Evolutionary conservation across 1,284 basidiomycete species (phyloP).

Genomic region (Schizopora paradoxa): DNA sequence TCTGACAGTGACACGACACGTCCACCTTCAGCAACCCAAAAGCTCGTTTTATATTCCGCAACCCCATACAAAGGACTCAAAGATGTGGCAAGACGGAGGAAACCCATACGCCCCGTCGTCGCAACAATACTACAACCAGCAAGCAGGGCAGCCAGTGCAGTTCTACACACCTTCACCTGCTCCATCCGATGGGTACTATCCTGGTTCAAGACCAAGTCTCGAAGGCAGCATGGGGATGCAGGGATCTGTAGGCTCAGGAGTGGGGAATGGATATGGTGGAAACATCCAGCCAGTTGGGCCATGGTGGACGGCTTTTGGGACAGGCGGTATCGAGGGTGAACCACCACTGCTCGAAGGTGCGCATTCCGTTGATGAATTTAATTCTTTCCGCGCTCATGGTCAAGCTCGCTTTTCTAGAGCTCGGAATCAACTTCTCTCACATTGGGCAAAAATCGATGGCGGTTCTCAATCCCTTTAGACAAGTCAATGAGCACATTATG

Average conservation of each 20-base stretch:
- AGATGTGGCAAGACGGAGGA: slow-evolving; percentile 68
- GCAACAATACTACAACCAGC: slow-evolving; percentile 52
- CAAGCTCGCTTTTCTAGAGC: slow-evolving; percentile 50
- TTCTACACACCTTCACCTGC: slow-evolving; percentile 60
- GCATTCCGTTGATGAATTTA: slow-evolving; percentile 18
- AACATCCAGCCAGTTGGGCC: slow-evolving; percentile 66
- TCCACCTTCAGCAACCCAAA: not conserved
- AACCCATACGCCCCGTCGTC: slow-evolving; percentile 52
- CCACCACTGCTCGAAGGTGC: slow-evolving; percentile 88
- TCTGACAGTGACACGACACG: slow-evolving; percentile 2
- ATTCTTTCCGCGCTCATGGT: slow-evolving; percentile 11
- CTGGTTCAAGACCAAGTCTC: slow-evolving; percentile 63
- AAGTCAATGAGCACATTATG: slow-evolving; percentile 94
- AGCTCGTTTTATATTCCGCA: not conserved
- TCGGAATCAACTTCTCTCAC: slow-evolving; percentile 97
- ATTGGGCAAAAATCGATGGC: slow-evolving; percentile 93
- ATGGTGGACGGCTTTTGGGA: slow-evolving; percentile 96
- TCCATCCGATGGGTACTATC: slow-evolving; percentile 48
- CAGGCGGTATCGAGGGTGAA: slow-evolving; percentile 92
- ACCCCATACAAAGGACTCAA: too few species aligned
- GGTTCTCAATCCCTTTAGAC: slow-evolving; percentile 88
- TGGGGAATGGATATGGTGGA: slow-evolving; percentile 54
- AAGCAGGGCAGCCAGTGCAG: slow-evolving; percentile 60
- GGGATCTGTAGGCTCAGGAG: slow-evolving; percentile 41
- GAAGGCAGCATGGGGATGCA: slow-evolving; percentile 63